phyloP scores from a whole-genome alignment of 2,329 filamentous ascomycete species.

The Lecanicillium sp. region DNA sequence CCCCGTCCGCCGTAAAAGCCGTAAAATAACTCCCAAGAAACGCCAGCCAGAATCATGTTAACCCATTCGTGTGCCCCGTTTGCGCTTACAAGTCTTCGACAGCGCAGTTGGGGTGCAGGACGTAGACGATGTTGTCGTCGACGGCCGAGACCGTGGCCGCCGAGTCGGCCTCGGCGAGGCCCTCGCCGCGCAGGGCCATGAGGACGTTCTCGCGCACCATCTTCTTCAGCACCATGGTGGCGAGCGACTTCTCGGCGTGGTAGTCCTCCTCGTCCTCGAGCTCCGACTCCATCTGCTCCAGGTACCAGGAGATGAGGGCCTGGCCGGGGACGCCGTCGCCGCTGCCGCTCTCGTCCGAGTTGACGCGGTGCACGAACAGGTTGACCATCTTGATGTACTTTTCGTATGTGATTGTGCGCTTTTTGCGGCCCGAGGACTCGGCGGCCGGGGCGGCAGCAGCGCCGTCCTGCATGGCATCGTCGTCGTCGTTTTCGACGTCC shows the following conservation, averaged over 20 bases:
- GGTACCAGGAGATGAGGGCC: constrained; percentile 78
- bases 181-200: constrained; percentile 67
- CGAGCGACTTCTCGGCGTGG: constrained; percentile 65
- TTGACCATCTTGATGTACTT: constrained; percentile 92
- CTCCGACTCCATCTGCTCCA: constrained; percentile 84
- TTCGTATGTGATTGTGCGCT: constrained; percentile 90
- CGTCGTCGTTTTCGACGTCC: constrained; percentile 42
- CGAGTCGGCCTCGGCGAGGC: constrained; percentile 41
- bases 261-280: constrained; percentile 76
- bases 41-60: neutral
- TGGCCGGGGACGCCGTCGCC: constrained; percentile 84
- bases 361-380: constrained; percentile 73
- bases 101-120: constrained; percentile 90
- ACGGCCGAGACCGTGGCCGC: constrained; percentile 36
- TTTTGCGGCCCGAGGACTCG: constrained; percentile 40
- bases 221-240: constrained; percentile 81
- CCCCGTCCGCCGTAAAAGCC: too few species aligned
- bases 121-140: constrained; percentile 57
- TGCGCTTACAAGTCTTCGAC: constrained; percentile 54
- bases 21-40: too few species aligned
- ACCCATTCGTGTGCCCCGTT: neutral
- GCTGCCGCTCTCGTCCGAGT: constrained; percentile 67
- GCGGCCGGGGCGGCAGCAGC: neutral
- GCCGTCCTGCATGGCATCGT: constrained; percentile 24
- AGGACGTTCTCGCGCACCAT: constrained; percentile 92